phyloP scores from a whole-genome alignment of 2,329 filamentous ascomycete species.

The Pestalotiopsis sp. region DNA sequence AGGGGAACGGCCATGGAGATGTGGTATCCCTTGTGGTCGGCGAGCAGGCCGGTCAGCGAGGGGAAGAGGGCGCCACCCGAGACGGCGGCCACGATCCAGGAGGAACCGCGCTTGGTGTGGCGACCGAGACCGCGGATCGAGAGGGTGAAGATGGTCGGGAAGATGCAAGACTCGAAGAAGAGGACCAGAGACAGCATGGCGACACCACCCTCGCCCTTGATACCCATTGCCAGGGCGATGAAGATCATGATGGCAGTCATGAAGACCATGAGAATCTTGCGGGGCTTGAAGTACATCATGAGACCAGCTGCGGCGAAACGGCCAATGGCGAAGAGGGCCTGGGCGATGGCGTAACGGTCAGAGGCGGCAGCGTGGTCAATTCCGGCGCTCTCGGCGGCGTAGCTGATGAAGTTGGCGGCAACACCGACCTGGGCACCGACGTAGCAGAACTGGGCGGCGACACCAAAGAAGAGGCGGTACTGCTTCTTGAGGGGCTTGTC shows the following conservation, averaged over 20 bases:
- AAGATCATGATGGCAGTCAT: slow-evolving; percentile 14
- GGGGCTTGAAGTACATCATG: slow-evolving; percentile 15
- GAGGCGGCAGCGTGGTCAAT: slow-evolving; percentile 6
- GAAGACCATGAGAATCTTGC: slow-evolving; percentile 10
- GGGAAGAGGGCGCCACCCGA: slow-evolving; percentile 12
- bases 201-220: slow-evolving; percentile 12
- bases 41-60: slow-evolving; percentile 9
- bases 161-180: slow-evolving; percentile 14
- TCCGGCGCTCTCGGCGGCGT: slow-evolving; percentile 7
- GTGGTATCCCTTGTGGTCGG: slow-evolving; percentile 11
- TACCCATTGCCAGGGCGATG: slow-evolving; percentile 11
- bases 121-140: slow-evolving; percentile 13
- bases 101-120: slow-evolving; percentile 11
- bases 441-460: slow-evolving; percentile 13
- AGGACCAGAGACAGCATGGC: slow-evolving; percentile 13
- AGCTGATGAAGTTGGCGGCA: slow-evolving; percentile 15
- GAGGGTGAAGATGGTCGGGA: slow-evolving; percentile 14
- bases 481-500: slow-evolving; percentile 11
- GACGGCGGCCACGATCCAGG: slow-evolving; percentile 11
- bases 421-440: slow-evolving; percentile 14
- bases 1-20: slow-evolving; percentile 11
- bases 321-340: slow-evolving; percentile 11
- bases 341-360: slow-evolving; percentile 11
- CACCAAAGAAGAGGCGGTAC: slow-evolving; percentile 13
- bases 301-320: slow-evolving; percentile 12